phyloP scores from a whole-genome alignment of 169 alveolate genomes.

The Eimeria brunetti region DNA sequence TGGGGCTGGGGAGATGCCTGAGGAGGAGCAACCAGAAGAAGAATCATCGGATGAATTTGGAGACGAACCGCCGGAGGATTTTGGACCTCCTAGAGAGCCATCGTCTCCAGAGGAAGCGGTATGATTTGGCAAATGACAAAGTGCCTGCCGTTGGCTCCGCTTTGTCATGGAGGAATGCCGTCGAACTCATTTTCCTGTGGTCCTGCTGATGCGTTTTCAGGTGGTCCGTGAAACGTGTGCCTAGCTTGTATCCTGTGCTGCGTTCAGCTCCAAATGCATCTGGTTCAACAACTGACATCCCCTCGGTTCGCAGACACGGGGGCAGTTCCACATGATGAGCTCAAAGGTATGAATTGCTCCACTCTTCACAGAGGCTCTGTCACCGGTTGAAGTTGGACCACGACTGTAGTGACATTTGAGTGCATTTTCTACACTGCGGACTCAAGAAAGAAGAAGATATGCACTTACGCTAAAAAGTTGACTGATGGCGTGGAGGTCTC shows the following conservation, averaged over 20 bases:
- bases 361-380: not conserved
- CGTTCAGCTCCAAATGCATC: not conserved
- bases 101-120: slow-evolving; percentile 2
- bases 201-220: not conserved
- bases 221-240: not conserved
- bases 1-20: not conserved
- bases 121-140: not conserved
- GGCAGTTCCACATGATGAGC: not conserved
- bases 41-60: not conserved
- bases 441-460: not conserved
- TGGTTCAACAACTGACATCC: not conserved
- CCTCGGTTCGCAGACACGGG: not conserved
- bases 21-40: not conserved
- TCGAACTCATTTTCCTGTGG: not conserved
- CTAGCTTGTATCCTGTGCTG: not conserved
- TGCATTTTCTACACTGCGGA: not conserved
- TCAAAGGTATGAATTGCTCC: not conserved
- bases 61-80: not conserved
- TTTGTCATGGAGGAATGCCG: not conserved
- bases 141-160: not conserved
- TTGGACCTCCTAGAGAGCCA: not conserved
- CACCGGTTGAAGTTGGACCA: not conserved
- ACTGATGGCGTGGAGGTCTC: not conserved
- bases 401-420: not conserved
- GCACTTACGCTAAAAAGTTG: not conserved